Evolutionary conservation across 2,329 filamentous ascomycete species (phyloP), one percentile per base, ranked within the genome.

Genomic region (Nakataea oryzae): DNA sequence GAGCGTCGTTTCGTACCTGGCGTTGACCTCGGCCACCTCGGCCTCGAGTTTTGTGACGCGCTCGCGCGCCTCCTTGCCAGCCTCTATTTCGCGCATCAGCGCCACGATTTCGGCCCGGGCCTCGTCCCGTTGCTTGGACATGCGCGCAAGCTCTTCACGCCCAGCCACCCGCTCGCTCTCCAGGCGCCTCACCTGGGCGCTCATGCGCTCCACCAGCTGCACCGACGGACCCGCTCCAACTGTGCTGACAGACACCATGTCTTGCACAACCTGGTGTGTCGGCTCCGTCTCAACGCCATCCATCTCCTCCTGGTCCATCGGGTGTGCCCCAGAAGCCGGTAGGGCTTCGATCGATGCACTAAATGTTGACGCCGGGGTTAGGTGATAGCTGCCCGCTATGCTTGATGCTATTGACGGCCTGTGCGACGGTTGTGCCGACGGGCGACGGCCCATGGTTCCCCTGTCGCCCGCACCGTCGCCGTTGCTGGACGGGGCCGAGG

Each of bases 171-270:
- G 96, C 72, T 99, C 95, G 59, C 86, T 91, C 72, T 99, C 95
- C 0, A 99, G 80, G 7, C 93, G 86, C 12, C 95, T 89, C 57
- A 99, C 93, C 0, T 92, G 91, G 3, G 93, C 91, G 70, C 90
- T 96, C 91, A 99, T 96, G 61, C 93, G 86, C 75, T 97, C 95
- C 21, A 99, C 93, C 0, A 99, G 84, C 74, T 97, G 93, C 1
- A 99, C 93, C 0, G 89, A 93, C 0, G 95, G 95, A 0, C 95
- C 95, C 0, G 93, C 93, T 0, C 88, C 93, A 11, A 91, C 89
- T 0, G 93, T 97, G 0, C 92, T 96, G 8, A 91, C 90, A 2
- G 91, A 96, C 32, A 95, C 84, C 78, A 96, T 89, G 69, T 96
- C 93, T 67, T 92, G 89, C 63, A 90, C 83, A 8, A 88, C 85